Evolutionary conservation across 1,139 yeast genomes (phyloP), one percentile per base, ranked within the genome.

Genomic region (Yamadazyma taylorii): DNA sequence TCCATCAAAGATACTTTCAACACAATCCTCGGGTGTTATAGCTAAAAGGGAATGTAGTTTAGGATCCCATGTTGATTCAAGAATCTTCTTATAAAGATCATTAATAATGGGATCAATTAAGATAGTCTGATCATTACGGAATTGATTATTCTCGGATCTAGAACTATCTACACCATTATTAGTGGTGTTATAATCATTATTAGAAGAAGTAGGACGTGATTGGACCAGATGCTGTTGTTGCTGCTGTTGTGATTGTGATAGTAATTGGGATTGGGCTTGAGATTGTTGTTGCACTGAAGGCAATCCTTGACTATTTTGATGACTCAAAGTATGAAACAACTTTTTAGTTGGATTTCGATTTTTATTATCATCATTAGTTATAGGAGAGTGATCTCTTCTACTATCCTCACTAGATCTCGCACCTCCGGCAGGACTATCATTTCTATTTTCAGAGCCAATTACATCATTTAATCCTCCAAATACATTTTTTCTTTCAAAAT

Each of bases 41-140:
- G 85, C 92, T 35, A 86, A 79, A 12, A 71, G 50, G 2, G 56
- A 50, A 36, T 63, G 63, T 23, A 88, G 82, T 40, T 83, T 77
- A 2, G 82, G 79, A 50, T 85, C 89, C 95, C 96, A 88, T 0
- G 86, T 75, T 27, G 85, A 71, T 40, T 83, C 81, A 51, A 83
- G 75, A 1, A 88, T 77, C 47, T 76, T 77, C 42, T 79, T 75
- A 49, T 83, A 76, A 12, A 85, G 59, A 35, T 66, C 67, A 37
- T 69, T 67, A 8, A 81, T 69, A 2, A 77, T 61, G 0, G 83
- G 83, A 47, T 78, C 80, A 45, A 73, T 63, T 17, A 66, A 33
- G 1, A 45, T 36, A 3, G 39, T 30, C 12, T 40, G 38, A 10
- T 42, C 46, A 19, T 30, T 33, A 12, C 34, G 24, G 16, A 16